Evolutionary conservation across 495 filamentous ascomycete genomes (phyloP), one percentile per base, ranked within the genome.

Genomic region (Xylaria telfairii): DNA sequence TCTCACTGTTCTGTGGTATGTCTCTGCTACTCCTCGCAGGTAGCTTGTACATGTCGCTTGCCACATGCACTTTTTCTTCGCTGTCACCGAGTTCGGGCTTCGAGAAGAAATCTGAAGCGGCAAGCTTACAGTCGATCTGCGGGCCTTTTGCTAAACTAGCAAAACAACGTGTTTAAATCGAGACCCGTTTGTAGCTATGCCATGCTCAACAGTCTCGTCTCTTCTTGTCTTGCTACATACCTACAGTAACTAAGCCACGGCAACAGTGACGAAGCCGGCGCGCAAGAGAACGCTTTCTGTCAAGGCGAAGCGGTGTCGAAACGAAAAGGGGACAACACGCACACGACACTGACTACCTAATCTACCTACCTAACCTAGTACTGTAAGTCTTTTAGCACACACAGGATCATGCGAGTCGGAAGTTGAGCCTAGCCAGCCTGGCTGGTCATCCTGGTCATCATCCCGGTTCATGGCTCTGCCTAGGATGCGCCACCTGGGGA

Each of bases 31-130:
- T n/a, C n/a, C n/a, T n/a, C n/a, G n/a, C n/a, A n/a, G n/a, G n/a
- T n/a, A n/a, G n/a, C n/a, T n/a, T n/a, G n/a, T n/a, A n/a, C n/a
- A n/a, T n/a, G n/a, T n/a, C n/a, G n/a, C n/a, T n/a, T n/a, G n/a
- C n/a, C n/a, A n/a, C n/a, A n/a, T n/a, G n/a, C n/a, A 46, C 60
- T 46, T 46, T 63, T 34, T 30, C 28, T 24, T 65, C 62, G 62
- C 44, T 30, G 62, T 65, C 62, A n/a, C 62, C 62, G 62, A 65
- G 30, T 17, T 28, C 6, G 21, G n/a, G 44, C 34, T 65, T 65
- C 62, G 42, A 65, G 62, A 65, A 65, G 30, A 51, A 12, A 21
- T 49, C 7, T 10, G 28, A 65, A 49, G 62, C 15, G 62, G 62
- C 46, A 51, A 37, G 62, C 62, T 37, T 30, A 51, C 62, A 21